These are phyloP conservation scores for Gonium pectorale DNA, from an alignment of 139 green algal genomes.

Conservation along the genomic window DNA sequence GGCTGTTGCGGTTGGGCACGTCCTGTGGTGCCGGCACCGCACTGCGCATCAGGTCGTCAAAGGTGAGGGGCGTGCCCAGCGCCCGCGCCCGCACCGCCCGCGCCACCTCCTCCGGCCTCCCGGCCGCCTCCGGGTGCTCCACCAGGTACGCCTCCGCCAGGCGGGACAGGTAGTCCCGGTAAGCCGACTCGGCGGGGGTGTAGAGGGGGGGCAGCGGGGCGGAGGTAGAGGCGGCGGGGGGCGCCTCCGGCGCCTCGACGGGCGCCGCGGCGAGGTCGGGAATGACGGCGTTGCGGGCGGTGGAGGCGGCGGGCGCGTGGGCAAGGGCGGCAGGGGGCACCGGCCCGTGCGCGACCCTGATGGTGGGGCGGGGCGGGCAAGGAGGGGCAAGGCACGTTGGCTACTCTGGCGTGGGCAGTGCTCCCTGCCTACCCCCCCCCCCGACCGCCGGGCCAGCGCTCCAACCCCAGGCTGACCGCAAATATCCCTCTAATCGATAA, in stretches of 20 bases:
- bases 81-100: slow-evolving; percentile 1
- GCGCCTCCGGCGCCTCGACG: background rate
- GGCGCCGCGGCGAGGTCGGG: slow-evolving; percentile 4
- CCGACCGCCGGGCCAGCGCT: too few species aligned
- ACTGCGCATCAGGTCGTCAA: slow-evolving; percentile 63
- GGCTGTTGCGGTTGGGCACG: slow-evolving; percentile 52
- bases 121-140: slow-evolving; percentile 16
- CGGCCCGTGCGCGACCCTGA: too few species aligned
- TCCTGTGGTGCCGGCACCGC: slow-evolving; percentile 54
- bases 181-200: background rate
- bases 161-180: slow-evolving; percentile 7
- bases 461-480: too few species aligned
- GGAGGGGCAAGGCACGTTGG: too few species aligned
- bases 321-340: background rate
- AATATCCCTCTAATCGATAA: too few species aligned
- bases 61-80: slow-evolving; percentile 57
- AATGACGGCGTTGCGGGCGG: background rate
- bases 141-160: background rate
- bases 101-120: background rate
- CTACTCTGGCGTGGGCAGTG: too few species aligned
- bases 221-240: background rate
- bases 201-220: background rate
- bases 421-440: too few species aligned
- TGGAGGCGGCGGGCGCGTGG: background rate
- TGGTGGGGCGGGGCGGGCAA: too few species aligned